These are phyloP conservation scores for Geranium incanum DNA, from an alignment of 441 rosid genomes.

Conservation along the genomic window DNA sequence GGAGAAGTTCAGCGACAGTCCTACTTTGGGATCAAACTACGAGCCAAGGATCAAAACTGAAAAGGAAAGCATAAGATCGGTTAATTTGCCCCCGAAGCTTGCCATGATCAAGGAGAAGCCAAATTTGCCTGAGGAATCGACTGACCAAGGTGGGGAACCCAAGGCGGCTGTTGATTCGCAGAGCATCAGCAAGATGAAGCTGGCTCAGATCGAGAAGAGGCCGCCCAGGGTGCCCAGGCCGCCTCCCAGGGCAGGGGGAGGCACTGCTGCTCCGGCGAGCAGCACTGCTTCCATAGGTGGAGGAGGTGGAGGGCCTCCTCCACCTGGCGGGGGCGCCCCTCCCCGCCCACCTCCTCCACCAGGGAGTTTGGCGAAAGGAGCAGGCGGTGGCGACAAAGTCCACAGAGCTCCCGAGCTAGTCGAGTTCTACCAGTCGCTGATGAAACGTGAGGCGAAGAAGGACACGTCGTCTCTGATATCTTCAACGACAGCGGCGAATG, in stretches of 20 bases:
- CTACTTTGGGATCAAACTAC: constrained; percentile 20
- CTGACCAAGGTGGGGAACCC: constrained; percentile 43
- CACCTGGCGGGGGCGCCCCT: constrained; percentile 36
- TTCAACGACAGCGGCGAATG: constrained; percentile 43
- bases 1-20: constrained; percentile 44
- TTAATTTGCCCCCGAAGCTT: constrained; percentile 62
- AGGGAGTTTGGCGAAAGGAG: constrained; percentile 72
- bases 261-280: constrained; percentile 27
- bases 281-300: constrained; percentile 23
- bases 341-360: constrained; percentile 81
- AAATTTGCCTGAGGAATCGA: constrained; percentile 33
- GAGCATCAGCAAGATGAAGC: constrained; percentile 54
- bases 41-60: constrained; percentile 26
- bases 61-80: constrained; percentile 18
- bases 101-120: constrained; percentile 67
- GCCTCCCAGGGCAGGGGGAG: constrained; percentile 63
- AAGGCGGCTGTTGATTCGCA: constrained; percentile 47
- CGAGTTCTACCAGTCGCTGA: constrained; percentile 84
- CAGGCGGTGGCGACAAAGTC: constrained; percentile 68
- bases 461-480: constrained; percentile 59
- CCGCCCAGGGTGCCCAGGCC: constrained; percentile 74
- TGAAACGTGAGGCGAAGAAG: constrained; percentile 94
- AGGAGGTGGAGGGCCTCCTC: constrained; percentile 40
- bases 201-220: constrained; percentile 72
- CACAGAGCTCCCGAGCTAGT: constrained; percentile 91